Evolutionary conservation across 345 rosid species (phyloP).

Genomic region (Turnera subulata): DNA sequence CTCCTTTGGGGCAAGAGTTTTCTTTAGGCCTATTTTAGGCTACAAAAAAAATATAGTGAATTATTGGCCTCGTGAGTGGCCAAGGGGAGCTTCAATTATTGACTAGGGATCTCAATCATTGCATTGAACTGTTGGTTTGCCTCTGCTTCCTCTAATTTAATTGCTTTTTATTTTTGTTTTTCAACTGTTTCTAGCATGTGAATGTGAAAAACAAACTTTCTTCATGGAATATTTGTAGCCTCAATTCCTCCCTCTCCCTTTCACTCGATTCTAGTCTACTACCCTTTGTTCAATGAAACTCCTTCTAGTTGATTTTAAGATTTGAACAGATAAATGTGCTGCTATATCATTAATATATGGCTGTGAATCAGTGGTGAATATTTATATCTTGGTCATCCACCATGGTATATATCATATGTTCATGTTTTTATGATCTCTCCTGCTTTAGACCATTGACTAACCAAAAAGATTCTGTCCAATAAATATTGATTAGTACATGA

Average conservation of each 20-base stretch:
- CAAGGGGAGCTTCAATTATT: constrained; percentile 41
- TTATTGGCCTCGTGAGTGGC: constrained; percentile 17
- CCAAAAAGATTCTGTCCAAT: background rate
- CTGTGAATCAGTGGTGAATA: no score
- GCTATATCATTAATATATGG: no score
- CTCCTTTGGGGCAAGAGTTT: background rate
- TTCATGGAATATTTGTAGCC: constrained; percentile 8
- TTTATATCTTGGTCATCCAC: no score
- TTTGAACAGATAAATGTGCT: background rate
- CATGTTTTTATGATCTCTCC: no score
- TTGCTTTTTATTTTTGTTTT: background rate
- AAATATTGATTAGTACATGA: no score
- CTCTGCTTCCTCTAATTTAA: constrained; percentile 7
- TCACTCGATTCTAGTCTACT: background rate
- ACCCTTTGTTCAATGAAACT: background rate
- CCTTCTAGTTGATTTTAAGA: background rate
- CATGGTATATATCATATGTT: no score
- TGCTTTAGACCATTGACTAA: no score
- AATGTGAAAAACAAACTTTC: background rate
- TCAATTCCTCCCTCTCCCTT: background rate
- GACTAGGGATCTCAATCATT: constrained; percentile 45
- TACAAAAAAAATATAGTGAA: constrained; percentile 13
- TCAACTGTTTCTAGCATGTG: constrained; percentile 23
- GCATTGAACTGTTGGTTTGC: constrained; percentile 23
- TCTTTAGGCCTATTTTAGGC: no score